A percentile compares a stretch with the other conserved stretches of the same genome.
Conservation (phyloP, 768 basidiomycete species). For the Leccinum broughii region DNA sequence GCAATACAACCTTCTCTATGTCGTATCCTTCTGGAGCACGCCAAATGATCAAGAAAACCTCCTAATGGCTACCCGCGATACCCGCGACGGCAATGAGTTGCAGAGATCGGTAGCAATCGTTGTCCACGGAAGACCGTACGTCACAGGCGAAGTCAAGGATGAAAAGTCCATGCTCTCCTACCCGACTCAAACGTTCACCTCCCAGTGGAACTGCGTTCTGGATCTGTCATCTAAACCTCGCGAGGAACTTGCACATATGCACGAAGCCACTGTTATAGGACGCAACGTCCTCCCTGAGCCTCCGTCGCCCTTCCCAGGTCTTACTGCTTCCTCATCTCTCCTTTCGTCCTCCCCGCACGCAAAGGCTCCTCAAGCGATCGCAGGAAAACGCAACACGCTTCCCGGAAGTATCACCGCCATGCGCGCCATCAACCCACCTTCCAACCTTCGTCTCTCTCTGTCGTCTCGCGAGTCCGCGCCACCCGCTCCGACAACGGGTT, state of each 20-base stretch:
- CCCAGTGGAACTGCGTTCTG: constrained; percentile 88
- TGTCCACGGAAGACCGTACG: constrained; percentile 72
- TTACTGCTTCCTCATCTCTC: constrained; percentile 23
- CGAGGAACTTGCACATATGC: constrained; percentile 22
- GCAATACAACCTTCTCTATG: constrained; percentile 88
- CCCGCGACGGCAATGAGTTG: constrained; percentile 44
- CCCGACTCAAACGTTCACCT: constrained; percentile 76
- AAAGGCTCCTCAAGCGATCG: constrained; percentile 38
- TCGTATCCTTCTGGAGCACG: constrained; percentile 76
- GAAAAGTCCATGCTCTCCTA: constrained; percentile 37
- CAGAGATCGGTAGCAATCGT: constrained; percentile 80
- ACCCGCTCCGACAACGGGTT: constrained; percentile 16
- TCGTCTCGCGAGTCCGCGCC: constrained; percentile 27
- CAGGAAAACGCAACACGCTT: constrained; percentile 61
- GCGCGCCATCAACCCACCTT: constrained; percentile 26
- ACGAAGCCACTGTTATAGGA: constrained; percentile 16
- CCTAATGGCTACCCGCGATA: constrained; percentile 33
- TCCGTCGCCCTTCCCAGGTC: constrained; percentile 73
- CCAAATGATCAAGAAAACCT: constrained; percentile 53
- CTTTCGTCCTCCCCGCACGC: constrained; percentile 29
- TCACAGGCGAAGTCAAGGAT: constrained; percentile 25
- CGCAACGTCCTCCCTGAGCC: constrained; percentile 66
- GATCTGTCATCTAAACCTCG: constrained; percentile 55
- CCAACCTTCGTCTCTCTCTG: constrained; percentile 25
- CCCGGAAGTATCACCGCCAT: constrained; percentile 36